A percentile compares a stretch with the other conserved stretches of the same genome.
Conservation (phyloP, 1,139 yeast species). For the Zygosaccharomyces sapae region DNA sequence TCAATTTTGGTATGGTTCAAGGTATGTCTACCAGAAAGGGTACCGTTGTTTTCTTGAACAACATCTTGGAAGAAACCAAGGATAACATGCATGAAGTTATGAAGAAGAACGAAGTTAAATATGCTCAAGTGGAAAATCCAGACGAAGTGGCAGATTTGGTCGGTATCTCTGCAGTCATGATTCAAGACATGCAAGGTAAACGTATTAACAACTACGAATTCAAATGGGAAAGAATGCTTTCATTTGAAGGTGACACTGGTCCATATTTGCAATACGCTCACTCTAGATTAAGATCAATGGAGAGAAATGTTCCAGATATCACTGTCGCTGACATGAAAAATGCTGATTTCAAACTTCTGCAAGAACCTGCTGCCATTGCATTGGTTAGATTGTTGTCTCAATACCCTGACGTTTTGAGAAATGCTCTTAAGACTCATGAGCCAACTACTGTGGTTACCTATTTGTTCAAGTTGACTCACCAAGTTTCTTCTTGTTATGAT, state of each 20-base stretch:
- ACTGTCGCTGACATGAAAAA: constrained; percentile 41
- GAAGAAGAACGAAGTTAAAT: constrained; percentile 88
- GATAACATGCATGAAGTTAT: constrained; percentile 96
- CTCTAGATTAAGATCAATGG: constrained; percentile 92
- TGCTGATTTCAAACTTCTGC: constrained; percentile 70
- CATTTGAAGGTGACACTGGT: constrained; percentile 99
- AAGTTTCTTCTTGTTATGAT: constrained; percentile 92
- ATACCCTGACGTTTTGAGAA: constrained; percentile 86
- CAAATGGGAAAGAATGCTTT: constrained; percentile 97
- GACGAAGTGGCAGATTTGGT: constrained; percentile 92
- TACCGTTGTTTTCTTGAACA: constrained; percentile 93
- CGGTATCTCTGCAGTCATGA: constrained; percentile 97
- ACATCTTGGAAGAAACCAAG: constrained; percentile 88
- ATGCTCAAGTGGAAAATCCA: constrained; percentile 90
- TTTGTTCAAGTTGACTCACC: constrained; percentile 85
- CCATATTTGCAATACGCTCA: constrained; percentile 98
- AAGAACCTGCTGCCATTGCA: constrained; percentile 69
- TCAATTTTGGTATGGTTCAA: constrained; percentile 95
- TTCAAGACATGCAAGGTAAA: constrained; percentile 98
- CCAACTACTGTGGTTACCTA: constrained; percentile 95
- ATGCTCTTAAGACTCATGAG: constrained; percentile 80
- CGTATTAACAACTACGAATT: constrained; percentile 94
- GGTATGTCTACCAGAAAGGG: constrained; percentile 99
- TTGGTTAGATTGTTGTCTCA: constrained; percentile 78
- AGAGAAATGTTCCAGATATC: constrained; percentile 66